Evolutionary conservation across 352 stramenopile genomes (phyloP).

Genomic region (Plasmopara muralis): DNA sequence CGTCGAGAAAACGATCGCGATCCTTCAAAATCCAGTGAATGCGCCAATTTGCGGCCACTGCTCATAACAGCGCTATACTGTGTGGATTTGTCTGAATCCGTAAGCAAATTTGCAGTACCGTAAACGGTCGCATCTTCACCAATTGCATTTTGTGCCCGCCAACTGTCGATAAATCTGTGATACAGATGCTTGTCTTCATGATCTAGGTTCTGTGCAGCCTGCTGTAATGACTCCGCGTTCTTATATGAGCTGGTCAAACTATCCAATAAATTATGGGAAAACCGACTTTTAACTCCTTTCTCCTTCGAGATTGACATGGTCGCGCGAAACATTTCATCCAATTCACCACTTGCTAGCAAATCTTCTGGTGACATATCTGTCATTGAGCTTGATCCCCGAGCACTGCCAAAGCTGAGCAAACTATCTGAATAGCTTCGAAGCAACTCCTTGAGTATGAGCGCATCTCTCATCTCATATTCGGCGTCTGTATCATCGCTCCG

Average conservation of each 20-base stretch:
- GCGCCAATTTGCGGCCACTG: conserved; percentile 34
- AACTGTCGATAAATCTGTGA: conserved; percentile 55
- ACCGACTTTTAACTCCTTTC: conserved; percentile 7
- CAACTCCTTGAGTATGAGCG: conserved; percentile 60
- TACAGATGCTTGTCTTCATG: conserved; percentile 67
- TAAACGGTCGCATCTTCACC: conserved; percentile 10
- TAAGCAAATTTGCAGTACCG: conserved; percentile 29
- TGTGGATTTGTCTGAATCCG: conserved; percentile 35
- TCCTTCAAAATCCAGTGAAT: conserved; percentile 32
- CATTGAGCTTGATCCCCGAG: conserved; percentile 45
- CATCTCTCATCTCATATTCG: conserved; percentile 55
- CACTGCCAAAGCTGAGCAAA: conserved; percentile 59
- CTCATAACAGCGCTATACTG: conserved; percentile 26
- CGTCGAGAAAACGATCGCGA: conserved; percentile 21
- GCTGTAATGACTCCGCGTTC: conserved; percentile 46
- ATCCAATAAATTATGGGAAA: conserved; percentile 29
- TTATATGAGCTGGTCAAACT: conserved; percentile 52
- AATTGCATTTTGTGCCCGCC: conserved; percentile 22
- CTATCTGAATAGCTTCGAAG: conserved; percentile 60
- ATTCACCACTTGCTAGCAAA: conserved; percentile 64
- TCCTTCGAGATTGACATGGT: conserved; percentile 65
- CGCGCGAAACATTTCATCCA: conserved; percentile 72
- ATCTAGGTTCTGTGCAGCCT: conserved; percentile 45
- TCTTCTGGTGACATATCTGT: conserved; percentile 73
- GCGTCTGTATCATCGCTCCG: conserved; percentile 49